Evolutionary conservation across 2,329 filamentous ascomycete genomes (phyloP).

Genomic region (Paecilomyces sp.): DNA sequence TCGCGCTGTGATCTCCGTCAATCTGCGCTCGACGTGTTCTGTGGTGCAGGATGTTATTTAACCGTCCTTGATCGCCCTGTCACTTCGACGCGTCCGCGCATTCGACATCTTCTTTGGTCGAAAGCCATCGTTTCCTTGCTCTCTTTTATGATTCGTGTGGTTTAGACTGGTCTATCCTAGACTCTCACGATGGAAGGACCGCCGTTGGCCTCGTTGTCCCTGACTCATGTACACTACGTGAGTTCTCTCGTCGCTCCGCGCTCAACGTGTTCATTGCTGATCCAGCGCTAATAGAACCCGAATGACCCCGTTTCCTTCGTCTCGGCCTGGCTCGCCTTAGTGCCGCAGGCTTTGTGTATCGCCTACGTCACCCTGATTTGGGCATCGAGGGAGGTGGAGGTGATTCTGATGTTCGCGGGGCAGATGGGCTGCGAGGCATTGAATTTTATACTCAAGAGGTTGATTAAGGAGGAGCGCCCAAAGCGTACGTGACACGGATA

Average conservation of each 20-base stretch:
- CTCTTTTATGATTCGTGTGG: neutral
- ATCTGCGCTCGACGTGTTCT: neutral
- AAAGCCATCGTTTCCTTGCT: neutral
- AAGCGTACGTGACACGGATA: conserved; percentile 45
- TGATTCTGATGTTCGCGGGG: conserved; percentile 81
- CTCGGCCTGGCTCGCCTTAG: conserved; percentile 88
- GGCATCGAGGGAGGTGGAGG: conserved; percentile 84
- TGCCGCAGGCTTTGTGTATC: conserved; percentile 85
- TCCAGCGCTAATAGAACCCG: conserved; percentile 60
- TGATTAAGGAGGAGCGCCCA: conserved; percentile 88
- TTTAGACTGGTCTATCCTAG: neutral
- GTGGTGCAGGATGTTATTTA: neutral
- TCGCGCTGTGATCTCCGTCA: neutral
- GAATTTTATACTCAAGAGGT: conserved; percentile 82
- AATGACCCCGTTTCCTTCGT: conserved; percentile 74
- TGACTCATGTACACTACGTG: conserved; percentile 96
- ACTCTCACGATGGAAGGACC: conserved; percentile 15
- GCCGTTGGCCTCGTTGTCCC: conserved; percentile 77
- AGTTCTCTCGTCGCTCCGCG: conserved; percentile 20
- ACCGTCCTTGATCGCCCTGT: neutral
- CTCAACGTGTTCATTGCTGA: conserved; percentile 1
- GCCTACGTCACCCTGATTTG: conserved; percentile 86
- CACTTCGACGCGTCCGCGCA: neutral
- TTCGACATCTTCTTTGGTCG: neutral
- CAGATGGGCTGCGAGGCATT: conserved; percentile 86